phyloP scores from a whole-genome alignment of 2,329 filamentous ascomycete genomes.

The Arthrobotrys musiformis region DNA sequence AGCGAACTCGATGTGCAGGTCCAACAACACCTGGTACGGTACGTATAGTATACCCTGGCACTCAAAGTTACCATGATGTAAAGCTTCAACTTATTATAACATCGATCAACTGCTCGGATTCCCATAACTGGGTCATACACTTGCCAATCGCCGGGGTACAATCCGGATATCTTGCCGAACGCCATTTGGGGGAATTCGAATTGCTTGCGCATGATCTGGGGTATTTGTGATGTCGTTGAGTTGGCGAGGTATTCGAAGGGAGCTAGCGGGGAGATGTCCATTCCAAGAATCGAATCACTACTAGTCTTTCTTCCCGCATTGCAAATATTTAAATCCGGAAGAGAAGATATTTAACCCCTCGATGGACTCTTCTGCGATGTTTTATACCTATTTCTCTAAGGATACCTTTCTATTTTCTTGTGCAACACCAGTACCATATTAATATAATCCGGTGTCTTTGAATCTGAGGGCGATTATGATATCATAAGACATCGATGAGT shows the following conservation, averaged over 20 bases:
- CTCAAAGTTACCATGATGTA: conserved; percentile 14
- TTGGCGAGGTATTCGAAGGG: background rate
- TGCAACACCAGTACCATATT: background rate
- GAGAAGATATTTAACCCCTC: conserved; percentile 25
- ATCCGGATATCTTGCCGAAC: conserved; percentile 43
- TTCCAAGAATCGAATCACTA: conserved; percentile 31
- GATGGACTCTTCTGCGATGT: background rate
- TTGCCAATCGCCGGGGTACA: conserved; percentile 3
- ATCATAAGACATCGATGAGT: conserved; percentile 5
- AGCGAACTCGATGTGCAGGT: background rate
- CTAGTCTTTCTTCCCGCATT: background rate
- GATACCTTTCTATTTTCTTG: background rate
- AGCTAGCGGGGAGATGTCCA: background rate
- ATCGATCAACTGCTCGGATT: background rate
- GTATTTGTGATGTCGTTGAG: background rate
- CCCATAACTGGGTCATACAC: background rate
- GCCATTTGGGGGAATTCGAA: conserved; percentile 33
- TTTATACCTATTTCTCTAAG: too few relatives aligned
- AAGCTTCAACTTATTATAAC: background rate
- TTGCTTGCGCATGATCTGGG: conserved; percentile 19
- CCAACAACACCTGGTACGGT: conserved; percentile 19
- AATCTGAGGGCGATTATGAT: background rate
- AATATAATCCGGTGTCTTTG: background rate
- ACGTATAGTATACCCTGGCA: background rate
- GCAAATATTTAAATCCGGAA: background rate